These are phyloP conservation scores for Tilletia horrida DNA, from an alignment of 1,284 basidiomycete species.

Conservation along the genomic window DNA sequence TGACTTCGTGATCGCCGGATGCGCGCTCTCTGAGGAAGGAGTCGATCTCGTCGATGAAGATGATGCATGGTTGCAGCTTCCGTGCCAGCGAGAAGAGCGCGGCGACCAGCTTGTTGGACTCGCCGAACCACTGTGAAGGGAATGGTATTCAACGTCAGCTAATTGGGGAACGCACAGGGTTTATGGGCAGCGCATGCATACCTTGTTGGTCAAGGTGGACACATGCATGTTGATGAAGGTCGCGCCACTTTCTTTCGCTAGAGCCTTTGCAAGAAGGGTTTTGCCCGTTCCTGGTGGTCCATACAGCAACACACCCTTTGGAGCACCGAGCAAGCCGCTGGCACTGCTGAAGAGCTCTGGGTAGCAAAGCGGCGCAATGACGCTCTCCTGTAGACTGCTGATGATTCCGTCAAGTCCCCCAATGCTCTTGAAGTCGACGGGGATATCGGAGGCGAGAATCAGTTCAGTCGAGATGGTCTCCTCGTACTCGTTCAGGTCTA, in stretches of 20 bases:
- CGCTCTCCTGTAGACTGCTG: constrained; percentile 82
- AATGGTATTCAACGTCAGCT: constrained; percentile 64
- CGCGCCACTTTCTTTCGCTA: constrained; percentile 80
- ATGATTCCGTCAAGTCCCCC: constrained; percentile 95
- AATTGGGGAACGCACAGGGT: neutral
- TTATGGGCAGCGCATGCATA: constrained; percentile 11
- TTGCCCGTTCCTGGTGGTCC: constrained; percentile 57
- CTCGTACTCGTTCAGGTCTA: constrained; percentile 52
- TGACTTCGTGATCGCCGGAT: constrained; percentile 91
- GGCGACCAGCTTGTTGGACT: constrained; percentile 89
- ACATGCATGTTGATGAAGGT: constrained; percentile 69
- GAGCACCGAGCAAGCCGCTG: constrained; percentile 61
- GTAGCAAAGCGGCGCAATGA: constrained; percentile 92
- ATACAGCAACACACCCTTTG: constrained; percentile 60
- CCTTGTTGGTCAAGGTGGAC: constrained; percentile 59
- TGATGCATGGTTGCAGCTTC: constrained; percentile 72
- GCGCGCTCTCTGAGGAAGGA: constrained; percentile 83
- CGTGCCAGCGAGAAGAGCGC: constrained; percentile 73
- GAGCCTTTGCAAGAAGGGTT: constrained; percentile 58
- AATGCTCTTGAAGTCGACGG: constrained; percentile 64
- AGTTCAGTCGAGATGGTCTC: constrained; percentile 61
- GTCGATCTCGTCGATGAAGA: constrained; percentile 80
- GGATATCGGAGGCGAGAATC: constrained; percentile 59
- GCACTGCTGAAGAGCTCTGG: constrained; percentile 76
- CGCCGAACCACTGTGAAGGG: constrained; percentile 96